Base-by-base conservation (phyloP, 1,284 basidiomycete genomes). In the Leucocoprinus gongylophorus region DNA sequence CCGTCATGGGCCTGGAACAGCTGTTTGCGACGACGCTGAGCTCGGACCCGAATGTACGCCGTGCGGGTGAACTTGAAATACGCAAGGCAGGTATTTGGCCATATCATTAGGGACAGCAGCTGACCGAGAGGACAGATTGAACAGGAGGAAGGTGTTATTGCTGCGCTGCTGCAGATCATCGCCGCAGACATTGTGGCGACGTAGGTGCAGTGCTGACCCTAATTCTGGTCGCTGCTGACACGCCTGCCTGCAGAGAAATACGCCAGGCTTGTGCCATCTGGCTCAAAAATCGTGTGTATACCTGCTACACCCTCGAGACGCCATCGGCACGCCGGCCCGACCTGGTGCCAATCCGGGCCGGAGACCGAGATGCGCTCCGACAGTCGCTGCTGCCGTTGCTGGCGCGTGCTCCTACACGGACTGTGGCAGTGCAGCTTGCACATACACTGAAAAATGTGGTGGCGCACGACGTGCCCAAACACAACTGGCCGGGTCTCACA, bases 1-100 rank as follows among this genome's bases (percentile, higher is more conserved):
- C 10, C 17, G 41, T 15, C 37, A 91, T 91, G 89, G 88, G 91
- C 68, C 72, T 88, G 49, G 82, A 86, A 64, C 78, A 81, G 59
- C 79, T 92, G 50, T 91, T 91, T 64, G 76, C 85, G 10, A 83
- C 84, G 38, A 90, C 88, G 13, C 84, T 82, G 68, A 87, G 78
- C 61, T 76, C 85, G n/a, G 85, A 92, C 68, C 88, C 89, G 44
- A 92, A 92, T 73, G 79, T 84, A 55, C 84, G 90, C 58, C 89
- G 88, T 61, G 73, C 85, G 37, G 85, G 81, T 38, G 90, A 93
- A 65, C 78, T 92, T 33, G 79, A 92, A 67, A 86, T 93, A 61
- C 81, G 88, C 60, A 89, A 87, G 76, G 90, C 88, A 57, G 46
- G 67, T 62, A 21, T 40, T 9, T 21, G 38, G 18, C 17, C 9